These are phyloP conservation scores for Globisporangium barbulae DNA, from an alignment of 352 stramenopile genomes.

Conservation along the genomic window DNA sequence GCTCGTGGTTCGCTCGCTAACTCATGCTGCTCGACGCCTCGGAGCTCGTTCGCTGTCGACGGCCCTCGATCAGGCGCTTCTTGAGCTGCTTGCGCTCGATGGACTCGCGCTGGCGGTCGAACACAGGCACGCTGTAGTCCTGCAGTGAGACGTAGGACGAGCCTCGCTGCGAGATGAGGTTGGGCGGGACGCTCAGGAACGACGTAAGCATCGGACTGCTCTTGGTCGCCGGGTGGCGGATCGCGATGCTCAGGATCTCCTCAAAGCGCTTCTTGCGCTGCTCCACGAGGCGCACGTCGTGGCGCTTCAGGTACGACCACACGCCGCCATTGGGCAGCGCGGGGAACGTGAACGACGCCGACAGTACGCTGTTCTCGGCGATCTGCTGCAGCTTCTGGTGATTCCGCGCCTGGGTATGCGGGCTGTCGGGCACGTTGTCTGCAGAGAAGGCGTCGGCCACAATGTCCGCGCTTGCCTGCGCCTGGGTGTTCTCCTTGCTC, in stretches of 20 bases:
- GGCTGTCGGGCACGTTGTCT: slow-evolving; percentile 23
- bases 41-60: slow-evolving; percentile 36
- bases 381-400: slow-evolving; percentile 27
- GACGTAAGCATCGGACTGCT: slow-evolving; percentile 58
- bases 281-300: slow-evolving; percentile 75
- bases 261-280: slow-evolving; percentile 81
- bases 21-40: slow-evolving; percentile 21
- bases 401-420: slow-evolving; percentile 23
- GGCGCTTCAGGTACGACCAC: slow-evolving; percentile 80
- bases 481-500: not conserved
- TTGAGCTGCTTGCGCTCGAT: slow-evolving; percentile 76
- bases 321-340: slow-evolving; percentile 67
- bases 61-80: slow-evolving; percentile 61
- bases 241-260: slow-evolving; percentile 76
- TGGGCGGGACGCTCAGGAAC: slow-evolving; percentile 71
- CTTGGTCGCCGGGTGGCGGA: slow-evolving; percentile 70
- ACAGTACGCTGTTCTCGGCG: slow-evolving; percentile 24
- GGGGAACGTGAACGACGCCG: slow-evolving; percentile 34
- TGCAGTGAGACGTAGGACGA: slow-evolving; percentile 51
- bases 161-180: slow-evolving; percentile 40
- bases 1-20: not conserved
- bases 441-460: slow-evolving; percentile 19
- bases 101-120: slow-evolving; percentile 71
- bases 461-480: not conserved
- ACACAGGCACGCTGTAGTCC: slow-evolving; percentile 70